These are phyloP conservation scores for Tuber microsphaerosporum DNA, from an alignment of 495 filamentous ascomycete genomes.

Conservation along the genomic window DNA sequence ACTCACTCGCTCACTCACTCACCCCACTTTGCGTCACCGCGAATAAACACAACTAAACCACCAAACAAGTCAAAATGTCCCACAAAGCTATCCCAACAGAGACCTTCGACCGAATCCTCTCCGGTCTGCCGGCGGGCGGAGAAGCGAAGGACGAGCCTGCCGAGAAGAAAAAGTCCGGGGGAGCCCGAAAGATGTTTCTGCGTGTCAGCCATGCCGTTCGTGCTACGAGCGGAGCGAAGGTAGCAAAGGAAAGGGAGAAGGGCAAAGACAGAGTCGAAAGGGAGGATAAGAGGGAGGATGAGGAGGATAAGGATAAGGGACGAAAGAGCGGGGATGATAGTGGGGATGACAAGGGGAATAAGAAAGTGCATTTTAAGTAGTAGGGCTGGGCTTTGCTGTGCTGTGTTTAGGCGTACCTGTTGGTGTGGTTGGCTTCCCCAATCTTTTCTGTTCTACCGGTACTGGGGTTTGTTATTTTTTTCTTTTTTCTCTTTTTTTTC, in stretches of 20 bases:
- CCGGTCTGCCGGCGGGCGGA: neutral
- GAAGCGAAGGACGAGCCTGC: neutral
- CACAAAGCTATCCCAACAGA: neutral
- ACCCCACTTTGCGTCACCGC: neutral
- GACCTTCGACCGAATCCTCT: constrained; percentile 2
- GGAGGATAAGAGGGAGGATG: neutral
- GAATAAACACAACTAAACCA: neutral
- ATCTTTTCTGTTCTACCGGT: neutral
- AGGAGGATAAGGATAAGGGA: neutral
- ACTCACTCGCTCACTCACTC: neutral
- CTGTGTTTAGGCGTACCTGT: neutral
- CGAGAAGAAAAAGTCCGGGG: neutral
- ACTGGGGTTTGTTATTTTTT: neutral
- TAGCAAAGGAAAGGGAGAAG: neutral
- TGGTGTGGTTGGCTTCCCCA: neutral
- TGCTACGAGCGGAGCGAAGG: neutral
- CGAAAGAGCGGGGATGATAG: constrained; percentile 4
- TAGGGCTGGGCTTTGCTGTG: neutral
- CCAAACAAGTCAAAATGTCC: neutral
- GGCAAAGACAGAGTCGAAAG: neutral
- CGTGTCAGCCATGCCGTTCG: constrained; percentile 1
- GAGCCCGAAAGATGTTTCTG: neutral
- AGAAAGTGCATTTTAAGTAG: constrained; percentile 4
- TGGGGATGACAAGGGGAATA: neutral
- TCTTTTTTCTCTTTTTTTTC: neutral